Evolutionary conservation across 805 yeast genomes (phyloP).

Genomic region (Starmerella vaccinii): DNA sequence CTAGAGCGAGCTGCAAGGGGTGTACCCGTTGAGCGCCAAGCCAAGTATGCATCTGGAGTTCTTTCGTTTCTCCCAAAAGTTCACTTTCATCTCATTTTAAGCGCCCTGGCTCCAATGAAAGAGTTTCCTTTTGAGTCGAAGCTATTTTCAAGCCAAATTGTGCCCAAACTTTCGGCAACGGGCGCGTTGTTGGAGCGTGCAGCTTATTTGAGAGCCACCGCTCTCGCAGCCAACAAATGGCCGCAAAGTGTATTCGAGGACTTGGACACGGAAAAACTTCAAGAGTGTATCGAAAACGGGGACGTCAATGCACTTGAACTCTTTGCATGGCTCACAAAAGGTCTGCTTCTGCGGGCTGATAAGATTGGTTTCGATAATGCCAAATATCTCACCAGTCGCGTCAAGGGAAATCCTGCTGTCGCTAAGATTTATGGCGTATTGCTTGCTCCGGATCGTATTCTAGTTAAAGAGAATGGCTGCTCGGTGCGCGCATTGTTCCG

Average conservation of each 20-base stretch:
- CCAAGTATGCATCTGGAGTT: constrained; percentile 12
- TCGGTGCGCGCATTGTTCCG: constrained; percentile 62
- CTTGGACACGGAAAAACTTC: constrained; percentile 22
- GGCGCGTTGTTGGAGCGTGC: constrained; percentile 33
- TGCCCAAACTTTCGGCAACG: constrained; percentile 34
- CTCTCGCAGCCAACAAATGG: constrained; percentile 54
- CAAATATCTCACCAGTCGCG: constrained; percentile 31
- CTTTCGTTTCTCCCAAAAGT: not conserved
- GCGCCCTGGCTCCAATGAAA: constrained; percentile 12
- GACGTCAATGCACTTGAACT: constrained; percentile 37
- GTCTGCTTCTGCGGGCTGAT: constrained; percentile 51
- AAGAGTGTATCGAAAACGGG: constrained; percentile 17
- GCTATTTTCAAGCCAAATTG: constrained; percentile 37
- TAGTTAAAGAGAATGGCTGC: constrained; percentile 45
- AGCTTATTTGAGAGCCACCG: constrained; percentile 47
- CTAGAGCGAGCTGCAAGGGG: constrained; percentile 25
- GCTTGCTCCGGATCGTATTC: constrained; percentile 55
- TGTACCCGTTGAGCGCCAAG: constrained; percentile 17
- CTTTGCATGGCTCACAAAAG: constrained; percentile 62
- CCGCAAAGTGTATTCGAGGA: constrained; percentile 12
- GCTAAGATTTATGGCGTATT: constrained; percentile 55
- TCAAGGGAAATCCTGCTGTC: constrained; percentile 34
- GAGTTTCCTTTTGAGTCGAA: constrained; percentile 8
- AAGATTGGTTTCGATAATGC: constrained; percentile 31
- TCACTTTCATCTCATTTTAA: constrained; percentile 15